phyloP scores from a whole-genome alignment of 2,329 filamentous ascomycete species.

The Colletotrichum sp. region DNA sequence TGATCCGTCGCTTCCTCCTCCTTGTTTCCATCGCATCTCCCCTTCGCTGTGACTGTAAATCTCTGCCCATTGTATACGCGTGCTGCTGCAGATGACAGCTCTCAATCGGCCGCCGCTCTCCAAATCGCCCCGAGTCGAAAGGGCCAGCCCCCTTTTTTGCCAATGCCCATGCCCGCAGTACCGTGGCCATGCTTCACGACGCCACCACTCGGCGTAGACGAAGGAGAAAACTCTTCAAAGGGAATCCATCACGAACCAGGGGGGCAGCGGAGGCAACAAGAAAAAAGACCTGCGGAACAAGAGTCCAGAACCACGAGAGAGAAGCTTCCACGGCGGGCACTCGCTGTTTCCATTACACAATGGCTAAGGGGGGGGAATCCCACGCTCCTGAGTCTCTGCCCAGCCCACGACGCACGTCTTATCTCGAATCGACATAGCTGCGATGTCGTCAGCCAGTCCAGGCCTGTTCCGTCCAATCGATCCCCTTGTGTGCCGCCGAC shows the following conservation, averaged over 20 bases:
- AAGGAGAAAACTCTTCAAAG: background rate
- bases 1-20: background rate
- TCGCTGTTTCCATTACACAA: slow-evolving; percentile 22
- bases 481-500: background rate
- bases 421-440: slow-evolving; percentile 21
- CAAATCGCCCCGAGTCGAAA: background rate
- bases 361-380: slow-evolving; percentile 6
- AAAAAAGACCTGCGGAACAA: background rate
- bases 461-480: slow-evolving; percentile 18
- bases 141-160: background rate
- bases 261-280: background rate
- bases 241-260: background rate
- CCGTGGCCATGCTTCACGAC: background rate
- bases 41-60: background rate
- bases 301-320: background rate
- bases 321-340: background rate
- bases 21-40: background rate
- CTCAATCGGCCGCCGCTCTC: background rate
- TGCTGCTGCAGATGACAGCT: background rate
- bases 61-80: background rate
- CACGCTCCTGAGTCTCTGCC: background rate
- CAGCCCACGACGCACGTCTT: slow-evolving; percentile 8
- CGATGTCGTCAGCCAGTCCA: slow-evolving; percentile 22
- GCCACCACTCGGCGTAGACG: background rate
- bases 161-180: background rate